Evolutionary conservation across 768 basidiomycete species (phyloP).

Genomic region (Asterophora parasitica): DNA sequence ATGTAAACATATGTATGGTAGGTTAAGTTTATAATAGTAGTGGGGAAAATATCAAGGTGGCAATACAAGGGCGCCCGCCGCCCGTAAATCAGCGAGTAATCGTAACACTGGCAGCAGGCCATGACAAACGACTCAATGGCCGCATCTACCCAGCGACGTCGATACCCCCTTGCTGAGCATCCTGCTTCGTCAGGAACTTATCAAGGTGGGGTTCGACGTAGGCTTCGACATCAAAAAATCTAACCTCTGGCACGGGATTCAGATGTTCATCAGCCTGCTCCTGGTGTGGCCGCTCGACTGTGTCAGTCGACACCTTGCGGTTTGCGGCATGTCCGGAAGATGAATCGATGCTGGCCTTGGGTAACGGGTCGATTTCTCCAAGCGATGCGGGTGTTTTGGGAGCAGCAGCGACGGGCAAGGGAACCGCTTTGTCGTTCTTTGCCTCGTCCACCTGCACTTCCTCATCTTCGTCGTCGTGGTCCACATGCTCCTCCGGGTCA

Average conservation of each 20-base stretch:
- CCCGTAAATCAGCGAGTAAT: neutral
- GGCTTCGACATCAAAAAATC: neutral
- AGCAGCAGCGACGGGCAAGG: constrained; percentile 3
- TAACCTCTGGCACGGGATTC: constrained; percentile 3
- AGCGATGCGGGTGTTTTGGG: constrained; percentile 5
- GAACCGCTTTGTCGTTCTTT: neutral
- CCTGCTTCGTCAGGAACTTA: neutral
- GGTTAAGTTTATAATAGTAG: neutral
- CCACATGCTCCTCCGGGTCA: constrained; percentile 22
- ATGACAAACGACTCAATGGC: neutral
- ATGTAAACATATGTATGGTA: neutral
- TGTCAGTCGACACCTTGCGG: constrained; percentile 13
- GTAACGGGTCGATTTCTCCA: neutral
- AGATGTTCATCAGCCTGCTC: neutral
- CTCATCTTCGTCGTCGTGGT: constrained; percentile 17
- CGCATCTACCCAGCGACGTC: neutral
- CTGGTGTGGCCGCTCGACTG: constrained; percentile 6
- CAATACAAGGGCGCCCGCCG: neutral
- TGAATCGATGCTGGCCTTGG: constrained; percentile 2
- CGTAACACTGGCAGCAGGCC: no score
- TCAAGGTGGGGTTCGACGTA: neutral
- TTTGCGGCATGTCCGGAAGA: neutral
- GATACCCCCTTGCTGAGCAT: neutral
- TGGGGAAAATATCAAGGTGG: neutral
- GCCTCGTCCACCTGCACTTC: neutral